Percentiles rank a stretch among this genome's conserved stretches.
Conservation (phyloP, 108 stramenopile genomes). For the Thalassiosira profunda region DNA sequence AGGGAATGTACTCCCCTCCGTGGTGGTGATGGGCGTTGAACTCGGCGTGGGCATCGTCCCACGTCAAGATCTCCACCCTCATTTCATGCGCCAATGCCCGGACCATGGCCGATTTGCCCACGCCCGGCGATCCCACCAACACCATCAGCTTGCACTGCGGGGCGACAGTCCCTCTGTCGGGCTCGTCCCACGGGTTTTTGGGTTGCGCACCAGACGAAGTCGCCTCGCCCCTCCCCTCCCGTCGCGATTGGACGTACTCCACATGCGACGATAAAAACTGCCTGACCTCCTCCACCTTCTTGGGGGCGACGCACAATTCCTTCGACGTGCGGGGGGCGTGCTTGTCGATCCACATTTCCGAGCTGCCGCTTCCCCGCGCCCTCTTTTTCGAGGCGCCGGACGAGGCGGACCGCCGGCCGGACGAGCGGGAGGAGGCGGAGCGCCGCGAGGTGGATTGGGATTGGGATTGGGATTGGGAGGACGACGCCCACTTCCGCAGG, state of each 20-base stretch:
- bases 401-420: too few species aligned
- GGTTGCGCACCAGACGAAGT: background rate
- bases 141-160: slow-evolving; percentile 56
- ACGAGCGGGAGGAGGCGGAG: too few species aligned
- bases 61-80: slow-evolving; percentile 49
- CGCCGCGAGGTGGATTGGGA: background rate
- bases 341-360: slow-evolving; percentile 69
- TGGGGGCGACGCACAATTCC: slow-evolving; percentile 85
- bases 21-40: background rate
- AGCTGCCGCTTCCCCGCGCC: background rate
- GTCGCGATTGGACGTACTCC: slow-evolving; percentile 10
- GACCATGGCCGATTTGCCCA: slow-evolving; percentile 80
- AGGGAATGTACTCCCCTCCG: slow-evolving; percentile 22
- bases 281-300: slow-evolving; percentile 75
- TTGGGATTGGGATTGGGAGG: background rate
- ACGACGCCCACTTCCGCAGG: background rate
- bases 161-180: background rate
- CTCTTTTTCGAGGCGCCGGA: too few species aligned
- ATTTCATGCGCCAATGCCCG: slow-evolving; percentile 64
- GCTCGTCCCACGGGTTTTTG: slow-evolving; percentile 6
- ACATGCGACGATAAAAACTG: slow-evolving; percentile 47
- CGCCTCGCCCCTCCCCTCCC: slow-evolving; percentile 2
- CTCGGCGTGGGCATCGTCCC: slow-evolving; percentile 73
- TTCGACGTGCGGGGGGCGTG: slow-evolving; percentile 50
- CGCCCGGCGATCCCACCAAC: slow-evolving; percentile 80